Percentiles rank a stretch among this genome's conserved stretches.
These are phyloP conservation scores for Eutypa lata DNA, from an alignment of 2,329 filamentous ascomycete genomes.

Conservation along the genomic window DNA sequence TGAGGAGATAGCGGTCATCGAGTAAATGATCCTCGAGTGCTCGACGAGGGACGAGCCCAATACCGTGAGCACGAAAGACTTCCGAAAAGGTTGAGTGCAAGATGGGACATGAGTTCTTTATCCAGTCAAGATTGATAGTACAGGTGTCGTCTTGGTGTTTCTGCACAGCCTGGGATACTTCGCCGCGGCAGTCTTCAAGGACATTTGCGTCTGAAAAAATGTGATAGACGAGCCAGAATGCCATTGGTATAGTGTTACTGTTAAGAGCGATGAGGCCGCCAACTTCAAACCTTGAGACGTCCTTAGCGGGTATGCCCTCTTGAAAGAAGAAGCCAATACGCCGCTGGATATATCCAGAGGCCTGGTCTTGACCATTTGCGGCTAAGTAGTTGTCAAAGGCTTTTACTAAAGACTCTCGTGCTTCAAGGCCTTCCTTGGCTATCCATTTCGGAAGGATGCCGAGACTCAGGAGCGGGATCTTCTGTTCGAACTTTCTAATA, in stretches of 20 bases:
- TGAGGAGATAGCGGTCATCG: constrained; percentile 6
- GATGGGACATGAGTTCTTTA: constrained; percentile 31
- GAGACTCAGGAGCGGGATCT: neutral
- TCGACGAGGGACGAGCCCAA: constrained; percentile 23
- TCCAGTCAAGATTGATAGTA: constrained; percentile 19
- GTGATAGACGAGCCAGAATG: constrained; percentile 15
- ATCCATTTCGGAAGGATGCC: neutral
- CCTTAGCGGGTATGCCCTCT: constrained; percentile 2
- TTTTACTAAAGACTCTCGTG: neutral
- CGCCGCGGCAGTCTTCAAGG: constrained; percentile 24
- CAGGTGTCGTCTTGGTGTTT: neutral
- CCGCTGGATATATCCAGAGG: neutral
- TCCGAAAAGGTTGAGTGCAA: constrained; percentile 37
- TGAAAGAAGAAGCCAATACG: neutral
- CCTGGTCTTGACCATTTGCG: neutral
- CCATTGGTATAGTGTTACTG: constrained; percentile 6
- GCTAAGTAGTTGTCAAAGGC: neutral
- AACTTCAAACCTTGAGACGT: constrained; percentile 9
- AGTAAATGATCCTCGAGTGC: constrained; percentile 5
- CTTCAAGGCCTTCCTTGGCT: neutral
- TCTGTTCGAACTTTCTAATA: neutral
- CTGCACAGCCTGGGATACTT: neutral
- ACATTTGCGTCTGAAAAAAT: constrained; percentile 15
- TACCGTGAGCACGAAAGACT: constrained; percentile 31
- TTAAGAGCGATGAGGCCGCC: constrained; percentile 3